Evolutionary conservation across 2,329 filamentous ascomycete species (phyloP).

Genomic region (Akanthomyces uredinophilus): DNA sequence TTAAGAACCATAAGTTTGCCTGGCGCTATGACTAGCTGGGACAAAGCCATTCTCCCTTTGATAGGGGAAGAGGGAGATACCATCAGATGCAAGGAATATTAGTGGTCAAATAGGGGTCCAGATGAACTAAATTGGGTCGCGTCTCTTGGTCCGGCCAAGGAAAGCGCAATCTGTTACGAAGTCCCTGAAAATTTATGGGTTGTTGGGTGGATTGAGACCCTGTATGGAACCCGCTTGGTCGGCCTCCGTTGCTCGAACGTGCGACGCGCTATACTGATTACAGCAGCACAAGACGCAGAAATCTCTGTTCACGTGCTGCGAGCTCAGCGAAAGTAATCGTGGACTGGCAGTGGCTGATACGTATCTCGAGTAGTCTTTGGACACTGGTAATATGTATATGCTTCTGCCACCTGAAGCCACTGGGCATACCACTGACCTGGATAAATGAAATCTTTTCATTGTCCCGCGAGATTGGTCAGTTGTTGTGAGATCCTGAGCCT

Average conservation of each 20-base stretch:
- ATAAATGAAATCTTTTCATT: no score
- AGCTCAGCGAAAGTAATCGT: not conserved
- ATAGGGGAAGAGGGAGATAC: not conserved
- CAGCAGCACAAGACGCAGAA: not conserved
- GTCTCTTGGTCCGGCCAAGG: not conserved
- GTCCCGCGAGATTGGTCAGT: no score
- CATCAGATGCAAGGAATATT: not conserved
- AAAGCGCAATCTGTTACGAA: not conserved
- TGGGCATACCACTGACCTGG: no score
- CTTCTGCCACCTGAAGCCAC: no score
- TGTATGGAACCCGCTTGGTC: not conserved
- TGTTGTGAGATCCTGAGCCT: no score
- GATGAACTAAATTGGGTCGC: not conserved
- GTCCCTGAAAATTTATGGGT: not conserved
- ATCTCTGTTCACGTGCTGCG: not conserved
- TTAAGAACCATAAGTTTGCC: not conserved
- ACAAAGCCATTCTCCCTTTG: not conserved
- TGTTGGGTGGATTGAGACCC: not conserved
- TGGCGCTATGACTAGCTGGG: slow-evolving; percentile 4
- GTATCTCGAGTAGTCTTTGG: no score
- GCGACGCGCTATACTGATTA: not conserved
- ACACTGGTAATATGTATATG: no score
- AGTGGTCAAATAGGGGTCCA: not conserved
- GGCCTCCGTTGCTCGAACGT: not conserved
- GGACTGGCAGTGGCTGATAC: no score